Percentiles rank a stretch among this genome's conserved stretches.
Evolutionary conservation across 768 basidiomycete genomes (phyloP).

Genomic region (Phallus indusiatus): DNA sequence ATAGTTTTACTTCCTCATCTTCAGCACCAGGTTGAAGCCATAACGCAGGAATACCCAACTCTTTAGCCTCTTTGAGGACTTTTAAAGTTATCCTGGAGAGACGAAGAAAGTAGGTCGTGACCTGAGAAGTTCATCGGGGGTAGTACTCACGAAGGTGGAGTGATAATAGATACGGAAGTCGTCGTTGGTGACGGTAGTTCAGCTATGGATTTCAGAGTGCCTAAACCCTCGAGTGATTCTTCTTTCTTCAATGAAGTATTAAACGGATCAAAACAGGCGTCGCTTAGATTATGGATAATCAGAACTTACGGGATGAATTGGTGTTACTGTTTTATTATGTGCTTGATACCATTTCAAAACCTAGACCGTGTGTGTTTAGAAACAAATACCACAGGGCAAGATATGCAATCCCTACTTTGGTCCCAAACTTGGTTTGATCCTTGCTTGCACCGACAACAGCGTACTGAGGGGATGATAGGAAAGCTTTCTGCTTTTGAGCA

Average conservation of each 20-base stretch:
- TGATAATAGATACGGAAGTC: conserved; percentile 73
- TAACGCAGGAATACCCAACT: conserved; percentile 60
- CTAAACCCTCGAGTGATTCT: conserved; percentile 54
- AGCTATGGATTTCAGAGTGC: conserved; percentile 43
- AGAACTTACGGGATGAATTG: conserved; percentile 59
- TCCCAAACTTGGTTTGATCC: conserved; percentile 69
- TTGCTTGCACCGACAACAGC: conserved; percentile 82
- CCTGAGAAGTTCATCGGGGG: not conserved
- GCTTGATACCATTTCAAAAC: conserved; percentile 70
- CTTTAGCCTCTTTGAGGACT: conserved; percentile 56
- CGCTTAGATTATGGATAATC: not conserved
- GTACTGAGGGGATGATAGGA: conserved; percentile 53
- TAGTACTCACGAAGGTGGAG: conserved; percentile 34
- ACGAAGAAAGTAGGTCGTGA: not conserved
- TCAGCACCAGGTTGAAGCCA: conserved; percentile 91
- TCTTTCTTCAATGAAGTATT: conserved; percentile 41
- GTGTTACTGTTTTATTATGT: conserved; percentile 50
- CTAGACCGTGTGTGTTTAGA: conserved; percentile 25
- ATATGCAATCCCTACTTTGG: conserved; percentile 38
- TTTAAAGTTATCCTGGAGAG: conserved; percentile 47
- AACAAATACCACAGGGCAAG: not conserved
- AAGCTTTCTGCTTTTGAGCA: conserved; percentile 40
- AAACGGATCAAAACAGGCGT: conserved; percentile 2
- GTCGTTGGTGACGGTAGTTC: conserved; percentile 50
- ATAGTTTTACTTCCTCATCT: conserved; percentile 51